Percentiles rank a stretch among this genome's conserved stretches.
Conservation (phyloP, 2,329 filamentous ascomycete genomes). For the Colletotrichum aenigma region DNA sequence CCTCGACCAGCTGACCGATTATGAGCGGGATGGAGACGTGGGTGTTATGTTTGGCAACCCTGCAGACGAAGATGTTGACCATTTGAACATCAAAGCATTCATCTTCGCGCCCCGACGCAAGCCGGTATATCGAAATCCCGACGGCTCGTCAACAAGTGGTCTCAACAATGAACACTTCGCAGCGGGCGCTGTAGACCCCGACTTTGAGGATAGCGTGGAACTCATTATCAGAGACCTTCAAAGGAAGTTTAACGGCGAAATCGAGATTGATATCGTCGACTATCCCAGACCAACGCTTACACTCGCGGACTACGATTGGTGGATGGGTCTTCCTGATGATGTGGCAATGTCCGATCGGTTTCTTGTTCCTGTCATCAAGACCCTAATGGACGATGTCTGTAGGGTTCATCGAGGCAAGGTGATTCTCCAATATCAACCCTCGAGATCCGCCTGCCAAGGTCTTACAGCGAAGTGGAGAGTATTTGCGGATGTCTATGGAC, state of each 20-base stretch:
- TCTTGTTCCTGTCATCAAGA: not conserved
- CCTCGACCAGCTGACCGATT: not conserved
- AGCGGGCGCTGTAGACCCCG: not conserved
- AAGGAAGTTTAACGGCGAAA: not conserved
- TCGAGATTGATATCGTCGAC: not conserved
- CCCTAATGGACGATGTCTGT: not conserved
- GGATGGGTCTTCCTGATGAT: not conserved
- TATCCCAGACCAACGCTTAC: not conserved
- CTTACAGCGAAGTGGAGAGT: not conserved
- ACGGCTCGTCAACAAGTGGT: not conserved
- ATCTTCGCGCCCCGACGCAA: not conserved
- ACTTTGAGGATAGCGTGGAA: not conserved
- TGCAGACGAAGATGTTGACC: not conserved
- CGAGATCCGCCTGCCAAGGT: not conserved
- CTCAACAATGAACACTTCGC: not conserved
- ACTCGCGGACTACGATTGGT: not conserved
- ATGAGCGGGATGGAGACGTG: not conserved
- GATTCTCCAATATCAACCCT: not conserved
- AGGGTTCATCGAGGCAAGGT: not conserved
- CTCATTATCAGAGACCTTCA: not conserved
- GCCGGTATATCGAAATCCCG: not conserved
- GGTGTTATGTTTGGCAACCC: not conserved
- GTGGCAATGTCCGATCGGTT: not conserved
- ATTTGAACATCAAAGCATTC: not conserved
- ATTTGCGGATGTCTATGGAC: not conserved